Percentiles rank a stretch among this genome's conserved stretches.
Evolutionary conservation across 306 rosid genomes (phyloP).

Genomic region (Chamaecrista fasciculata): DNA sequence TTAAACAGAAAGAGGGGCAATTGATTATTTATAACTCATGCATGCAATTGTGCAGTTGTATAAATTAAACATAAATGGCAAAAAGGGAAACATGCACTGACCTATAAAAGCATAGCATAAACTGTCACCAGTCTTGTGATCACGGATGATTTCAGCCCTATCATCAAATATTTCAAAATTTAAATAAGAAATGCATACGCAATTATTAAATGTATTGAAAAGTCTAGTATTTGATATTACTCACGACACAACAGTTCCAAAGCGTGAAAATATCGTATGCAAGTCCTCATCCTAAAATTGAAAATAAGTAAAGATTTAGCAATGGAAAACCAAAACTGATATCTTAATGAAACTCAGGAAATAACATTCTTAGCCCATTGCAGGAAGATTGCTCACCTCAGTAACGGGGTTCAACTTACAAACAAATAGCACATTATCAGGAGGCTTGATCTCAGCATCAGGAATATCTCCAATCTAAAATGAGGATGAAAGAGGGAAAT

Average conservation of each 20-base stretch:
- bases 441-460: constrained; percentile 95
- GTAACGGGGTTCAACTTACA: constrained; percentile 97
- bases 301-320: constrained; percentile 15
- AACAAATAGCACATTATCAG: constrained; percentile 84
- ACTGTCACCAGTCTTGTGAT: constrained; percentile 88
- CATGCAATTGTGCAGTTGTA: constrained; percentile 13
- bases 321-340: background rate
- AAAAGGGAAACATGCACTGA: constrained; percentile 39
- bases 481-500: constrained; percentile 21
- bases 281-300: constrained; percentile 81
- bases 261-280: constrained; percentile 90
- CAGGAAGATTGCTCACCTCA: constrained; percentile 52
- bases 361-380: constrained; percentile 18
- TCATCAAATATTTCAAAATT: constrained; percentile 28
- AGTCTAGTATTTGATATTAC: constrained; percentile 37
- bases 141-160: constrained; percentile 97
- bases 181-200: constrained; percentile 30
- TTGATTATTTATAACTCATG: constrained; percentile 5
- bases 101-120: constrained; percentile 94
- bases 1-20: background rate
- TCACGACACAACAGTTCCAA: constrained; percentile 82
- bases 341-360: background rate
- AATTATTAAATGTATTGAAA: constrained; percentile 21
- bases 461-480: constrained; percentile 96
- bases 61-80: constrained; percentile 6